These are phyloP conservation scores for Fonsecaea multimorphosa DNA, from an alignment of 2,329 filamentous ascomycete species.

Conservation along the genomic window DNA sequence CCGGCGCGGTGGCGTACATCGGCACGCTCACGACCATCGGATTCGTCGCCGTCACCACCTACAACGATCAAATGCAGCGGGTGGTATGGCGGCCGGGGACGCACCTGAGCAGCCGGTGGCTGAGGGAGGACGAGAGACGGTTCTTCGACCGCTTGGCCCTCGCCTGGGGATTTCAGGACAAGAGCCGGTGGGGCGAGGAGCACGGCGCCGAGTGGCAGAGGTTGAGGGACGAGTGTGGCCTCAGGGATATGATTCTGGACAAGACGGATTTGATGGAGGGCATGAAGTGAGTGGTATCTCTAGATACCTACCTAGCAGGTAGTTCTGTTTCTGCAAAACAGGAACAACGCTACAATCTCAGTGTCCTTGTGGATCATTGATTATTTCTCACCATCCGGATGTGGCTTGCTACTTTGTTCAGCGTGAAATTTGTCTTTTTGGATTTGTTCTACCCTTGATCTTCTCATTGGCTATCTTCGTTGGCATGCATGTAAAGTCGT, in stretches of 20 bases:
- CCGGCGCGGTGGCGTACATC: slow-evolving; percentile 82
- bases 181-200: slow-evolving; percentile 82
- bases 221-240: slow-evolving; percentile 79
- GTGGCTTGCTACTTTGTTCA: neutral
- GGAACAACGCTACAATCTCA: neutral
- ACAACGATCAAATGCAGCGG: slow-evolving; percentile 93
- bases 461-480: neutral
- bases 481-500: neutral
- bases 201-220: slow-evolving; percentile 88
- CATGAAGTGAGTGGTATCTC: slow-evolving; percentile 66
- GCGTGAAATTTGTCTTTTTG: neutral
- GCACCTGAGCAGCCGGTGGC: slow-evolving; percentile 79
- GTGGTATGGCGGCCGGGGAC: slow-evolving; percentile 89
- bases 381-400: neutral
- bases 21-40: slow-evolving; percentile 81
- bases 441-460: neutral
- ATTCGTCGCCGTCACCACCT: slow-evolving; percentile 80
- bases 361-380: neutral
- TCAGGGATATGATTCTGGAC: slow-evolving; percentile 88
- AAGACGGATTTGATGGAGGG: slow-evolving; percentile 89
- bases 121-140: slow-evolving; percentile 86
- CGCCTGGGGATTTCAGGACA: slow-evolving; percentile 89
- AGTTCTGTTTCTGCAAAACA: neutral
- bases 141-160: slow-evolving; percentile 84
- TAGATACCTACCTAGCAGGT: too few species aligned